phyloP scores from a whole-genome alignment of 805 yeast species.

The Zygosaccharomyces bailii region DNA sequence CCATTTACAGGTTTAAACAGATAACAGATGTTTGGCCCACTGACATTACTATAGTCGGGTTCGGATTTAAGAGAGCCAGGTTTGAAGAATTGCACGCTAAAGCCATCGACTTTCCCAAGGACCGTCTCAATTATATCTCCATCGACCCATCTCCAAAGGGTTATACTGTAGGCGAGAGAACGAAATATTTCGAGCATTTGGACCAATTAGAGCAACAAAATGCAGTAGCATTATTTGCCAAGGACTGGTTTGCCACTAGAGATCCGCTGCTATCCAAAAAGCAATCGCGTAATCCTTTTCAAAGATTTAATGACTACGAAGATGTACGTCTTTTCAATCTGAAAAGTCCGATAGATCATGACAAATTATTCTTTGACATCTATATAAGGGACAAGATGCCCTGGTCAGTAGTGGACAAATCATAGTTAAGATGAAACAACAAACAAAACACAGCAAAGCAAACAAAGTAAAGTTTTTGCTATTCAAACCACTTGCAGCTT shows the following conservation, averaged over 20 bases:
- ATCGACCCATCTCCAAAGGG: slow-evolving; percentile 50
- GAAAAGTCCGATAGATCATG: slow-evolving; percentile 13
- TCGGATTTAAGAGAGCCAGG: slow-evolving; percentile 65
- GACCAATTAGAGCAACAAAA: slow-evolving; percentile 45
- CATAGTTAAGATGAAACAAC: background rate
- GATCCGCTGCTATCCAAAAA: slow-evolving; percentile 48
- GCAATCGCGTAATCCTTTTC: slow-evolving; percentile 53
- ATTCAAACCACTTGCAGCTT: slow-evolving; percentile 32
- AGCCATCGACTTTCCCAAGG: slow-evolving; percentile 45
- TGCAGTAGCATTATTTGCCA: slow-evolving; percentile 52
- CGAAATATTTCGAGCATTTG: slow-evolving; percentile 47
- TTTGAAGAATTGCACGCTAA: slow-evolving; percentile 53
- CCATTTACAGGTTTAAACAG: slow-evolving; percentile 52
- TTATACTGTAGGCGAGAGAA: slow-evolving; percentile 23
- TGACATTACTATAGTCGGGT: slow-evolving; percentile 59
- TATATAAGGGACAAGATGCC: slow-evolving; percentile 32
- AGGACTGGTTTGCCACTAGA: slow-evolving; percentile 57
- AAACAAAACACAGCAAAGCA: slow-evolving; percentile 1
- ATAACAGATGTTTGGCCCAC: slow-evolving; percentile 47
- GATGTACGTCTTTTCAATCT: slow-evolving; percentile 13
- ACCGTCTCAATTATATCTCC: slow-evolving; percentile 49
- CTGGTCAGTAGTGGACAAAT: slow-evolving; percentile 24
- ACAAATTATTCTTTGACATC: slow-evolving; percentile 20
- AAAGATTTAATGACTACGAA: slow-evolving; percentile 40
- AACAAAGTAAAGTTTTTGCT: background rate